Percentiles rank a stretch among this genome's conserved stretches.
phyloP scores from a whole-genome alignment of 345 rosid species.

The Hibiscus syriacus region DNA sequence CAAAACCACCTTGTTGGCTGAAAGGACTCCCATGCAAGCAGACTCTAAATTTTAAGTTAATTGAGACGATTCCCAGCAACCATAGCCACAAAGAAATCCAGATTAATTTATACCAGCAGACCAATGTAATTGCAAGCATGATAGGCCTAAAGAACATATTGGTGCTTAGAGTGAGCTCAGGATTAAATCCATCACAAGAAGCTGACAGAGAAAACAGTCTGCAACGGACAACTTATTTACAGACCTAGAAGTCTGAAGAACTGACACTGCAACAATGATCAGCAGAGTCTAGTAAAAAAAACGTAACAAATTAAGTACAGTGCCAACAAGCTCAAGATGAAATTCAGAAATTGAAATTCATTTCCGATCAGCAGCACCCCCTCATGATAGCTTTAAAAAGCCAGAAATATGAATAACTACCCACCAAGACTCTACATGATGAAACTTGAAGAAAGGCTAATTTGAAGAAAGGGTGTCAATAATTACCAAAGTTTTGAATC shows the following conservation, averaged over 20 bases:
- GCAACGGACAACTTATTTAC: too few relatives aligned
- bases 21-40: conserved; percentile 18
- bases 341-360: conserved; percentile 8
- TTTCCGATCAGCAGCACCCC: conserved; percentile 14
- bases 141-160: conserved; percentile 6
- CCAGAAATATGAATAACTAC: conserved; percentile 4
- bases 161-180: background rate
- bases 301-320: conserved; percentile 7
- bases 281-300: background rate
- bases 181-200: background rate
- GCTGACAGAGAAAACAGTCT: background rate
- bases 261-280: conserved; percentile 12
- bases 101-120: conserved; percentile 10
- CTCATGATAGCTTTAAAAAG: conserved; percentile 12
- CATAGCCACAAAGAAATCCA: conserved; percentile 18
- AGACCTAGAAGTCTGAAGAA: background rate
- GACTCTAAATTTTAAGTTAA: conserved; percentile 15
- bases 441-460: too few relatives aligned
- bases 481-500: conserved; percentile 31
- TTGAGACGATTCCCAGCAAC: conserved; percentile 15
- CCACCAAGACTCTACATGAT: too few relatives aligned
- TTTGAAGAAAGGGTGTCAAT: conserved; percentile 11
- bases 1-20: conserved; percentile 6
- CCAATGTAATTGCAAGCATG: conserved; percentile 5
- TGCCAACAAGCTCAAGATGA: conserved; percentile 6